Base-by-base conservation (phyloP, 2,329 filamentous ascomycete genomes). In the Monosporascus sp. region DNA sequence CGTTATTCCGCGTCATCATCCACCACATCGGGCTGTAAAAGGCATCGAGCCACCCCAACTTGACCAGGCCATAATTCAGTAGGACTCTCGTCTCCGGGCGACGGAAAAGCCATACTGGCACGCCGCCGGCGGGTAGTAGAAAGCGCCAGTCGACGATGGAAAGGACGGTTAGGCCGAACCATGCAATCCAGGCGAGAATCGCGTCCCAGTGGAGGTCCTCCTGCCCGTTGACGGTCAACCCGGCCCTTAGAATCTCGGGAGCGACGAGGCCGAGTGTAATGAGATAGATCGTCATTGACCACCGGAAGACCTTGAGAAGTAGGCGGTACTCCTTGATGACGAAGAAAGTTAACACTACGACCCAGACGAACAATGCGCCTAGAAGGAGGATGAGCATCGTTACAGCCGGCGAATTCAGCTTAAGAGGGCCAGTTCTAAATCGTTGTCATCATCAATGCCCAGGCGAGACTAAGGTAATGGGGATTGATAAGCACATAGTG, bases 261-360 rank as follows among this genome's bases (percentile, higher is more conserved):
- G 48, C 37, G 37, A 62, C 44, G 40, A 65, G 37, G 31, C 63
- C 60, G 52, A 63, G 55, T 19, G 57, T 16, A n/a, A 61, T 24
- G 14, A 66, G 56, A 50, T 59, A 65, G 27, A 62, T 45, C 5
- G 52, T 55, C 1, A 38, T 41, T 2, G 60, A 57, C 63, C 60
- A 65, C 37, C 63, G 64, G 17, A 60, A 37, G 9, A 62, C 48
- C 7, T 27, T 47, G 20, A 65, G 41, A 2, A 65, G 56, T 2
- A 63, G 56, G 1, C 53, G 55, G n/a, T 49, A 50, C 48, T 66
- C 50, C 22, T 37, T 54, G 22, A 60, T 22, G 22, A 65, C 37
- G 58, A 57, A 60, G 53, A 63, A 48, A 46, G 52, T 40, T 14
- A 67, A 56, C 22, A 62, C 61, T 16, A 35, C 2, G 27, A 49